These are phyloP conservation scores for Cercospora nicotianae DNA, from an alignment of 2,329 filamentous ascomycete genomes.

Conservation along the genomic window DNA sequence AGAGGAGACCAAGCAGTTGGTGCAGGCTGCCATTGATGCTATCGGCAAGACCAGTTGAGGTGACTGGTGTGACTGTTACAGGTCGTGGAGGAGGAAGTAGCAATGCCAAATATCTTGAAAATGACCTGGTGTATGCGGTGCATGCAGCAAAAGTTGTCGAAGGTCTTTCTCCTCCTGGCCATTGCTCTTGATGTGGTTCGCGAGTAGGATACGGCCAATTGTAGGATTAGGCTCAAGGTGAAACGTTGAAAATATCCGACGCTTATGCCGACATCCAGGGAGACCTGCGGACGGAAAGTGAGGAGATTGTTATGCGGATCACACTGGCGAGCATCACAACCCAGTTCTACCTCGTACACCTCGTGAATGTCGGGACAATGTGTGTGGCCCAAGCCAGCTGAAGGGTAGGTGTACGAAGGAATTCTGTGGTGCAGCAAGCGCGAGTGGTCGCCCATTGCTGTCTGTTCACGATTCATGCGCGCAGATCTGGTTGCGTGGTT, in stretches of 20 bases:
- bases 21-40: conserved; percentile 25
- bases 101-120: not conserved
- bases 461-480: not conserved
- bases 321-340: not conserved
- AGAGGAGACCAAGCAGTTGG: conserved; percentile 21
- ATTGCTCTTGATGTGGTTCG: not conserved
- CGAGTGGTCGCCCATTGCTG: not conserved
- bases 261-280: not conserved
- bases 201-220: not conserved
- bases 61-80: not conserved
- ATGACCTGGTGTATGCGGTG: not conserved
- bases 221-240: not conserved
- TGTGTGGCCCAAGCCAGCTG: not conserved
- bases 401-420: not conserved
- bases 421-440: not conserved
- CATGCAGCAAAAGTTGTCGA: not conserved
- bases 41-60: conserved; percentile 16
- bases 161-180: not conserved
- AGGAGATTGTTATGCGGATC: not conserved
- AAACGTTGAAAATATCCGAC: not conserved
- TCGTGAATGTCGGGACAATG: not conserved
- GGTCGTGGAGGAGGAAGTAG: not conserved
- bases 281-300: not conserved
- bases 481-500: not conserved
- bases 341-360: not conserved